Conservation (phyloP, 306 rosid species). For the cucumber (Cucumis sativus) region Cucumber_9930_V3 NC_026661.2:2076501-2077000, state of each 20-base stretch:
- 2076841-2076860: background rate
- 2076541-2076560: background rate
- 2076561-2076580: background rate
- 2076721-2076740: background rate
- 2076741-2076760: background rate
- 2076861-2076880: background rate
- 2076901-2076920: background rate
- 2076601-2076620: background rate
- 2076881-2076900: background rate
- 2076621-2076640: background rate
- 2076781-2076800: background rate
- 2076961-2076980: background rate
- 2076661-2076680: background rate
- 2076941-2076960: background rate
- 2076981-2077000: slow-evolving; percentile 21
- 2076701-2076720: background rate
- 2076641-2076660: background rate
- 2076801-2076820: background rate
- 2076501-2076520: background rate
- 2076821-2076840: background rate
- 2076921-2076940: background rate
- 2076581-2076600: background rate
- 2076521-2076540: background rate
- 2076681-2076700: background rate
- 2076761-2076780: background rate